Evolutionary conservation across 768 basidiomycete species (phyloP).

Genomic region (Tricholoma flavovirens): DNA sequence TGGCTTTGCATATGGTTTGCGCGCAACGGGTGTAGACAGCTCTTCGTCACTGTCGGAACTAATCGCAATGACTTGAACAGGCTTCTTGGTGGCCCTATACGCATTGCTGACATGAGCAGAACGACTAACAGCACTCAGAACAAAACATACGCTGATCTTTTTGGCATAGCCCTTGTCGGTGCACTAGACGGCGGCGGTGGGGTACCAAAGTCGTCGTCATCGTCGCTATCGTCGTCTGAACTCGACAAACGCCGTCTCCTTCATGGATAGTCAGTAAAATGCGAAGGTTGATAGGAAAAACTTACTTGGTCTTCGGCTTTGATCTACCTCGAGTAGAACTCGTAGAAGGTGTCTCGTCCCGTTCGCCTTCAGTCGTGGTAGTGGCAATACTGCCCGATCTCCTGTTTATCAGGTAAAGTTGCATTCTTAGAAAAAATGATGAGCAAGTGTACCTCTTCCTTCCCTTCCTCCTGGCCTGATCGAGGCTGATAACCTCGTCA

Average conservation of each 20-base stretch:
- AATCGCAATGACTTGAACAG: slow-evolving; percentile 27
- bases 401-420: slow-evolving; percentile 25
- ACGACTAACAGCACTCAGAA: not conserved
- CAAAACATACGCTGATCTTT: slow-evolving; percentile 49
- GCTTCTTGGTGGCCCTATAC: slow-evolving; percentile 36
- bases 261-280: not conserved
- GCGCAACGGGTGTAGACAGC: slow-evolving; percentile 12
- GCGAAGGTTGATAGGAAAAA: not conserved
- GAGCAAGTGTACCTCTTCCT: slow-evolving; percentile 38
- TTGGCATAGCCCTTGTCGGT: slow-evolving; percentile 51
- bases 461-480: slow-evolving; percentile 36
- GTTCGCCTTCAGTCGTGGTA: slow-evolving; percentile 31
- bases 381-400: slow-evolving; percentile 56
- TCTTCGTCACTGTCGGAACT: slow-evolving; percentile 36
- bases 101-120: not conserved
- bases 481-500: slow-evolving; percentile 39
- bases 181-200: slow-evolving; percentile 30
- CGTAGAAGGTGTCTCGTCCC: slow-evolving; percentile 28
- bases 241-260: slow-evolving; percentile 56
- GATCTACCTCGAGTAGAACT: slow-evolving; percentile 24
- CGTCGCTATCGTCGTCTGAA: slow-evolving; percentile 41
- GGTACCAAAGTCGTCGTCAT: slow-evolving; percentile 26
- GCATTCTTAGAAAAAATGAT: not conserved
- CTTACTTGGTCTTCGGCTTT: slow-evolving; percentile 39
- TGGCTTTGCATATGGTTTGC: slow-evolving; percentile 11